These are phyloP conservation scores for Eucalyptus curtisii DNA, from an alignment of 345 rosid genomes.

Conservation along the genomic window DNA sequence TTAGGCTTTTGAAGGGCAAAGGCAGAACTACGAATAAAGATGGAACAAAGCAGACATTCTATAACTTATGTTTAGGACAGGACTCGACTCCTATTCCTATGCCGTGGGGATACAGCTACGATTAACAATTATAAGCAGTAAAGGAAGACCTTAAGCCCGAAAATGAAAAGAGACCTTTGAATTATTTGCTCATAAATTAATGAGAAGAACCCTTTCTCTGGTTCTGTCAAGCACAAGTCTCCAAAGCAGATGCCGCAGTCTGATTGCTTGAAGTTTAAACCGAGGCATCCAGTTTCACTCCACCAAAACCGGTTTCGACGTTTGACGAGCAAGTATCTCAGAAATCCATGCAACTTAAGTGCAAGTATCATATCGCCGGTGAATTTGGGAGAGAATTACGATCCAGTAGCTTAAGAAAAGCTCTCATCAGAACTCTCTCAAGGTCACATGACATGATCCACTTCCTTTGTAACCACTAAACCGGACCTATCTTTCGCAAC, in stretches of 20 bases:
- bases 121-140: not conserved
- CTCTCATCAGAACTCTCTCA: not conserved
- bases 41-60: not conserved
- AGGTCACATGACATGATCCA: not conserved
- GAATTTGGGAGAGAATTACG: too few species aligned
- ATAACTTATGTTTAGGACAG: not conserved
- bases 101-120: not conserved
- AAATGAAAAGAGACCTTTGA: not conserved
- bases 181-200: not conserved
- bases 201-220: not conserved
- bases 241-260: not conserved
- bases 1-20: not conserved
- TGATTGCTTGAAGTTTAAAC: not conserved
- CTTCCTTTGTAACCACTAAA: not conserved
- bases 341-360: not conserved
- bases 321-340: not conserved
- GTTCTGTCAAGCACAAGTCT: not conserved
- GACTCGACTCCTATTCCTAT: not conserved
- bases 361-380: not conserved
- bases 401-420: not conserved
- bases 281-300: not conserved
- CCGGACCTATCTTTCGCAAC: not conserved
- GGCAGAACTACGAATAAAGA: not conserved
- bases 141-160: not conserved
- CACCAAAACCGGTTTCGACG: not conserved